Base-by-base conservation (phyloP, 108 stramenopile species). In the Chaetoceros muelleri region DNA sequence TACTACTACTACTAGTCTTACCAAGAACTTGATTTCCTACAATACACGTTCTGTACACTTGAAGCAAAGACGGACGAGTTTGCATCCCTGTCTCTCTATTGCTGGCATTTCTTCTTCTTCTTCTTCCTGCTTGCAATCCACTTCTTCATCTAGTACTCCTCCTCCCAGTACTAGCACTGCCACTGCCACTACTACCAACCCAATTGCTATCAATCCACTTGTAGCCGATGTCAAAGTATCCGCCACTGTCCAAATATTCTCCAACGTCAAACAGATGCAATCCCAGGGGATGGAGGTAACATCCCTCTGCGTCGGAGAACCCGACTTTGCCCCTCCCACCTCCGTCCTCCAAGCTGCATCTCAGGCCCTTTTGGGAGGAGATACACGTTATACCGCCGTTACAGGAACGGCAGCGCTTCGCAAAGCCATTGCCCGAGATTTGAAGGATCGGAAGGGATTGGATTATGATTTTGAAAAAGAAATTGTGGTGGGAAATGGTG, bases 281-380 rank as follows among this genome's bases (percentile, higher is more conserved):
- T 79, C 85, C 20, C 78, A 84, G 28, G 91, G 91, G 0, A 64
- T 74, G 26, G 49, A 64, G 7, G 91, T 96, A 30, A 90, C 90
- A n/a, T 87, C 88, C 2, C 65, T 98, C 27, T 96, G 95, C 70
- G 95, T 98, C 3, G 97, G 97, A 46, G 97, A 98, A 72, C 97
- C 97, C 0, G 95, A 98, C 68, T 98, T 95, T 67, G 57, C 72
- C 3, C 97, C 96, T 18, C 96, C 93, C 1, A 46, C 60, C 57
- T 75, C 73, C n/a, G 87, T 95, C 2, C 64, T 97, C 48, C 85
- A 95, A 19, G 93, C 93, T 3, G 82, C 86, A 17, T 52, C 62
- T 16, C 55, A 59, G 17, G 94, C 93, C 13, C 64, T 88, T 40
- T 17, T 23, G 20, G 60, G 31, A n/a, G 90, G 94, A 25, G 65